Base-by-base conservation (phyloP, 2,329 filamentous ascomycete genomes). In the Alternaria rosae region DNA sequence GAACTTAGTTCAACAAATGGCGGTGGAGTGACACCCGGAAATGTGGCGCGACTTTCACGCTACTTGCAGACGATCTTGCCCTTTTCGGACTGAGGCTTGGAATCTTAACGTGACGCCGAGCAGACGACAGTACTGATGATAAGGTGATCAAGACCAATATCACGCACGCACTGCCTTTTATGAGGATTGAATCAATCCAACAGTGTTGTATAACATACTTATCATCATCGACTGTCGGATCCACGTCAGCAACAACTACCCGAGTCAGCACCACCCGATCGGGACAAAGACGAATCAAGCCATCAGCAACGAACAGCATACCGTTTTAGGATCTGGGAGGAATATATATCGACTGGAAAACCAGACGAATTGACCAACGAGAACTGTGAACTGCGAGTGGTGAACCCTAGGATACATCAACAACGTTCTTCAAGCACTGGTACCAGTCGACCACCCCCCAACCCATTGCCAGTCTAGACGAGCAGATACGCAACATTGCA, bases 11-110 rank as follows among this genome's bases (percentile, higher is more conserved):
- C 47, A 51, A 35, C 47, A 51, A 51, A 38, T 15, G 47, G 30
- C 30, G 47, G 47, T 71, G 70, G 68, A 61, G 64, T 73, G 70
- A 72, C 51, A 21, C 55, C 57, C 11, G 47, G 60, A 28, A 54
- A 62, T 61, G 67, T 73, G 69, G 69, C 69, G 69, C 68, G 66
- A 70, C 64, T 25, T 65, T 68, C 68, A 67, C 61, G 54, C 30
- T 51, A 51, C 47, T 12, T 32, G 20, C 47, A 51, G 28, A 51
- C 30, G 47, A 51, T 51, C 30, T 21, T 35, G 15, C 21, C 47
- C 47, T 20, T 25, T 51, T 51, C 47, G 47, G 30, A n/a, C 47
- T 30, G 47, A 51, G 23, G 20, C 21, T 51, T 35, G 13, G 47
- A 51, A 38, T 30, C 9, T 51, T 52, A 59, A 55, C 59, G 56